Evolutionary conservation across 1,284 basidiomycete species (phyloP), one percentile per base, ranked within the genome.

Genomic region (Trichosporon inkin): DNA sequence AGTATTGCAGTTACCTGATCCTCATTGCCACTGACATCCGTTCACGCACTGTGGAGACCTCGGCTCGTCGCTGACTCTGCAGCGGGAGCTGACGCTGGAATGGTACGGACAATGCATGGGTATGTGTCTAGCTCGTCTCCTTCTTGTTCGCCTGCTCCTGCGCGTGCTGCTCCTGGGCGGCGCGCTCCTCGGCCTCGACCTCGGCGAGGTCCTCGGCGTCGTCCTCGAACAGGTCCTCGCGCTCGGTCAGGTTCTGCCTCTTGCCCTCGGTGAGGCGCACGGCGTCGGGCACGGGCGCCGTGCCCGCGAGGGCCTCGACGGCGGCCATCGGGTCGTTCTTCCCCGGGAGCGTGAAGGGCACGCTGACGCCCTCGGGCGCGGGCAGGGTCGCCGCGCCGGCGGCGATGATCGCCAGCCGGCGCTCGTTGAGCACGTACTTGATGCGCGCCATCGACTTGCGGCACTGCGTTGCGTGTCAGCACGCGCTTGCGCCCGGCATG

Each of bases 381-480:
- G 24, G 24, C n/a, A 49, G 36, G 1, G 53, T 35, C 28, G 38
- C 19, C 16, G 55, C 56, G n/a, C 79, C 89, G 79, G 80, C 81
- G n/a, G 82, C 76, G 49, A 82, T 75, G 28, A 93, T 88, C 7
- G 90, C 92, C 14, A 92, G 77, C 41, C 92, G 84, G 47, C 95
- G 87, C 75, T 99, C 95, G 72, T 93, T 93, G 57, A 98, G 81
- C 14, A 98, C 87, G 66, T 86, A 87, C 78, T 99, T 99, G 78
- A 98, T 93, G 44, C 92, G 86, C 19, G 92, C 92, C 92, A 97
- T 96, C n/a, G 90, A 88, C 80, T 94, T 96, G 53, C 89, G 88
- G 74, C 88, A 88, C 94, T 97, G 71, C 5, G 34, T 32, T 34
- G 24, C 10, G 28, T 16, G 22, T 53, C n/a, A 35, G 28, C 16